phyloP scores from a whole-genome alignment of 1,284 basidiomycete genomes.

The Acaromyces ingoldii region DNA sequence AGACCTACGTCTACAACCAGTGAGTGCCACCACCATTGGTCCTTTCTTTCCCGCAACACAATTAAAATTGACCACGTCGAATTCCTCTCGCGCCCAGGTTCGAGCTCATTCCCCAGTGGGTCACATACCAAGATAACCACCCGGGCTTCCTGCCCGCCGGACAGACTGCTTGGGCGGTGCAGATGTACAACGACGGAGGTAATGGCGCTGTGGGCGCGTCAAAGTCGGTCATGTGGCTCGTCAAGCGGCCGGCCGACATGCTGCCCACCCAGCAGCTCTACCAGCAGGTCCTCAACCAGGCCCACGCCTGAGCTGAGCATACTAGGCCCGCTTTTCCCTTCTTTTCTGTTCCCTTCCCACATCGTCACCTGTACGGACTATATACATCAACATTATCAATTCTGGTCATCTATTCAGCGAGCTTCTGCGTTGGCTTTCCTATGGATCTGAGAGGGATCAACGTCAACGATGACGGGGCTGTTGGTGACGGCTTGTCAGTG shows the following conservation, averaged over 20 bases:
- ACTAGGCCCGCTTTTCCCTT: too few species aligned
- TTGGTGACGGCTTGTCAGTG: not conserved
- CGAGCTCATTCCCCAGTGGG: slow-evolving; percentile 28
- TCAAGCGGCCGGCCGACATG: slow-evolving; percentile 41
- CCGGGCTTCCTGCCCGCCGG: slow-evolving; percentile 26
- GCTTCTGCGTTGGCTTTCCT: too few species aligned
- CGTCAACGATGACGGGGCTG: not conserved
- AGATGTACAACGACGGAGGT: slow-evolving; percentile 19
- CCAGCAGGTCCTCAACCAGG: slow-evolving; percentile 23
- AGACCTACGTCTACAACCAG: slow-evolving; percentile 31
- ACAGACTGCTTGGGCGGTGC: slow-evolving; percentile 25
- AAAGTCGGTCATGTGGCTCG: slow-evolving; percentile 28
- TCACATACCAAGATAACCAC: slow-evolving; percentile 29
- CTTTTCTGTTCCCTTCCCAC: too few species aligned
- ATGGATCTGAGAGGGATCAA: too few species aligned
- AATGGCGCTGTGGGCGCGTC: slow-evolving; percentile 7
- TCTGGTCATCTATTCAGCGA: too few species aligned
- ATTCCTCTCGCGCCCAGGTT: slow-evolving; percentile 12
- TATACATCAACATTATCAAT: too few species aligned
- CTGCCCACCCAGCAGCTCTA: slow-evolving; percentile 41
- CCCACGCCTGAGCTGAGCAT: not conserved
- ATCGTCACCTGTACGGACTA: too few species aligned
- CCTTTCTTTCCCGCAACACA: not conserved
- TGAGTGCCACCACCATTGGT: slow-evolving; percentile 8
- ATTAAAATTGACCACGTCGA: not conserved